Evolutionary conservation across 768 basidiomycete genomes (phyloP).

Genomic region (Trametes villosa): DNA sequence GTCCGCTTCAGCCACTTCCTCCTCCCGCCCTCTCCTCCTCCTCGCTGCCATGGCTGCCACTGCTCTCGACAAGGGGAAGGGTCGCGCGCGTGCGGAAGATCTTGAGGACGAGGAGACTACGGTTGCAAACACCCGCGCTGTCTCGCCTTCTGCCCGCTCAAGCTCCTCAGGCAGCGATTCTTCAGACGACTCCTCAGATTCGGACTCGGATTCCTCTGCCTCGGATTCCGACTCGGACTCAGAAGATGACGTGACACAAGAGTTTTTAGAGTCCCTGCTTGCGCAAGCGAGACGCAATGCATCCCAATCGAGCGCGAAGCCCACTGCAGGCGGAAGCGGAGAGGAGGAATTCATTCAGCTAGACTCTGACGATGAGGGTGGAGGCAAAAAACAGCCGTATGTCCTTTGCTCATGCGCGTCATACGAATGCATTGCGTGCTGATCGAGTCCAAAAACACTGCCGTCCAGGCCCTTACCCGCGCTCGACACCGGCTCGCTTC

Average conservation of each 20-base stretch:
- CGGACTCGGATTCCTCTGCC: slow-evolving; percentile 9
- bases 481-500: slow-evolving; percentile 68
- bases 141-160: slow-evolving; percentile 8
- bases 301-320: slow-evolving; percentile 26
- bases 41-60: slow-evolving; percentile 20
- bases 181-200: slow-evolving; percentile 4
- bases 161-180: slow-evolving; percentile 16
- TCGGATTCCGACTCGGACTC: slow-evolving; percentile 38
- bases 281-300: slow-evolving; percentile 63
- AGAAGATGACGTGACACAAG: slow-evolving; percentile 56
- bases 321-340: slow-evolving; percentile 26
- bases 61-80: slow-evolving; percentile 48
- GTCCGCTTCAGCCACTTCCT: slow-evolving; percentile 1
- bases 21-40: not conserved
- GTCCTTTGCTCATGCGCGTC: slow-evolving; percentile 18
- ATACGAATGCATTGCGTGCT: not conserved
- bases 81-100: slow-evolving; percentile 35
- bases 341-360: slow-evolving; percentile 64
- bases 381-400: slow-evolving; percentile 23
- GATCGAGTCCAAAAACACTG: slow-evolving; percentile 16
- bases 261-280: slow-evolving; percentile 65
- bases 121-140: not conserved
- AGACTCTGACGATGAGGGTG: slow-evolving; percentile 32
- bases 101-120: slow-evolving; percentile 5
- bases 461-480: slow-evolving; percentile 56